Conservation (phyloP, 2,329 filamentous ascomycete species). For the Penicillium brasilianum region DNA sequence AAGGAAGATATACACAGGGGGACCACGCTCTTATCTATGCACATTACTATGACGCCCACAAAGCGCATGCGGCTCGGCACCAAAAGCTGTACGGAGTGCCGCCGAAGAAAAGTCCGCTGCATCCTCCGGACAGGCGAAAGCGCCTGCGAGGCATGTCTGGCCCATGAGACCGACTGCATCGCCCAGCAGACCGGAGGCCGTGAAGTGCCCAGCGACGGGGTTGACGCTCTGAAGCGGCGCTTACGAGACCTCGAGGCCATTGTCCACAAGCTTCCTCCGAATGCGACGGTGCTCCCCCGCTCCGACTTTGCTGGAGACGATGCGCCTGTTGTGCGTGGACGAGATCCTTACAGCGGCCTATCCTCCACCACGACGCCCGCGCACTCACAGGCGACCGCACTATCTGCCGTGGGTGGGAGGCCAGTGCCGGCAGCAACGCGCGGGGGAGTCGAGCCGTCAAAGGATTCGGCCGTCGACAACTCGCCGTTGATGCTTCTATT, state of each 20-base stretch:
- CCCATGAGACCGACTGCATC: background rate
- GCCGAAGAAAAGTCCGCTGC: slow-evolving; percentile 4
- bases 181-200: background rate
- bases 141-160: slow-evolving; percentile 4
- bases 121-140: slow-evolving; percentile 1
- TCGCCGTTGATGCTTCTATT: slow-evolving; percentile 2
- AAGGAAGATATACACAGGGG: background rate
- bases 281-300: background rate
- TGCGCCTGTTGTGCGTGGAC: background rate
- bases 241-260: slow-evolving; percentile 4
- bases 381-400: background rate
- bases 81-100: slow-evolving; percentile 1
- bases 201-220: slow-evolving; percentile 1
- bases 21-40: background rate
- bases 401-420: background rate
- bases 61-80: slow-evolving; percentile 4
- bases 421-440: background rate
- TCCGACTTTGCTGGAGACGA: slow-evolving; percentile 3
- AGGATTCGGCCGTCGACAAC: background rate
- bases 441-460: background rate
- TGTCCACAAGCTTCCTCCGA: slow-evolving; percentile 4
- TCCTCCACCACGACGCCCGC: background rate
- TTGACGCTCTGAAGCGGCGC: slow-evolving; percentile 2
- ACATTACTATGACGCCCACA: background rate
- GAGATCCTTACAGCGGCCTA: background rate